These are phyloP conservation scores for Stylonectria norvegica DNA, from an alignment of 2,329 filamentous ascomycete genomes.

Conservation along the genomic window DNA sequence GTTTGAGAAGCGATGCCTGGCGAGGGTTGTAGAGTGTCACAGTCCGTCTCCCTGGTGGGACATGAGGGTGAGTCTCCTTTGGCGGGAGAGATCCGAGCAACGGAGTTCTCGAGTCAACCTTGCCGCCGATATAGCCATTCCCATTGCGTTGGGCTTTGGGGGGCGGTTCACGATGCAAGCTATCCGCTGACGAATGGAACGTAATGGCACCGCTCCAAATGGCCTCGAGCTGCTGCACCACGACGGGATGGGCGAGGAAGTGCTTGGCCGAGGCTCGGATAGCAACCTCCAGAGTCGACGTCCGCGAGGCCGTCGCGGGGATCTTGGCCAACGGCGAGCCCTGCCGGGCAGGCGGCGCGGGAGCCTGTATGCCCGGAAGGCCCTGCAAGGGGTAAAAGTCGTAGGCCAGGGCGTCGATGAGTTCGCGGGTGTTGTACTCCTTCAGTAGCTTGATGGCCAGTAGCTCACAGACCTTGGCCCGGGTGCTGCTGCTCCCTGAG, in stretches of 20 bases:
- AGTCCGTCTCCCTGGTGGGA: conserved; percentile 59
- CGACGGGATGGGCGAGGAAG: conserved; percentile 85
- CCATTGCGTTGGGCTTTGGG: conserved; percentile 25
- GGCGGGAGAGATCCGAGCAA: conserved; percentile 41
- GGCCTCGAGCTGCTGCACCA: conserved; percentile 91
- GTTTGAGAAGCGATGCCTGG: conserved; percentile 85
- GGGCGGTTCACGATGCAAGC: conserved; percentile 62
- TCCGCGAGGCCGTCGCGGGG: conserved; percentile 59
- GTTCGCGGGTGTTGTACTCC: conserved; percentile 82
- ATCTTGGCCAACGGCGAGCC: too few species aligned
- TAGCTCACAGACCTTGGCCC: conserved; percentile 85
- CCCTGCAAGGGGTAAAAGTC: conserved; percentile 93
- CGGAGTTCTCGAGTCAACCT: conserved; percentile 48
- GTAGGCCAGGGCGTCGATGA: conserved; percentile 92
- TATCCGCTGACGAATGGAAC: conserved; percentile 86
- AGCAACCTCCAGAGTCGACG: conserved; percentile 87
- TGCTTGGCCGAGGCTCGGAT: conserved; percentile 91
- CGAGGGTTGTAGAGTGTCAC: conserved; percentile 87
- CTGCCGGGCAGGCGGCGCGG: conserved; percentile 29
- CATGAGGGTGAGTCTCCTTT: conserved; percentile 32
- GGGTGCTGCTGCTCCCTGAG: conserved; percentile 76
- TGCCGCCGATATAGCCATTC: conserved; percentile 26
- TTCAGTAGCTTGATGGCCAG: conserved; percentile 85
- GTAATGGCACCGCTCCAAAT: conserved; percentile 97
- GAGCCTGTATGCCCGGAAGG: conserved; percentile 49